Evolutionary conservation across 2,329 filamentous ascomycete genomes (phyloP).

Genomic region (Calcarisporium arbuscula): DNA sequence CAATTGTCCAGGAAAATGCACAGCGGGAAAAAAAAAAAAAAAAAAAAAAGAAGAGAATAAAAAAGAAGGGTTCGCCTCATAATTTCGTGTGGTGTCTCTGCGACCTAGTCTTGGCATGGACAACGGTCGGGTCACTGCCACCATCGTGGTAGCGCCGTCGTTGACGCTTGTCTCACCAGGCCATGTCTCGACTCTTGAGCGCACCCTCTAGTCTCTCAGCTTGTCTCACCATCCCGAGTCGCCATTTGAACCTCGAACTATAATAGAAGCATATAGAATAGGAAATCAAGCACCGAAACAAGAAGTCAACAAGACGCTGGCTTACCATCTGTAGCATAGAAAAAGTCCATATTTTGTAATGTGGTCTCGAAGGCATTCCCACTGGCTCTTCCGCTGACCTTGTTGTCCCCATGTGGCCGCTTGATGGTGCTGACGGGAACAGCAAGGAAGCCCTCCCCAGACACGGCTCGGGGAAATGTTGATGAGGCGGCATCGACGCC

Average conservation of each 20-base stretch:
- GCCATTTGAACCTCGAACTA: too few species aligned
- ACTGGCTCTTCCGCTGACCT: constrained; percentile 16
- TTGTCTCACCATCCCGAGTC: too few species aligned
- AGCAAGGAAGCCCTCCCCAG: constrained; percentile 30
- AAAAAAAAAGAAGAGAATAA: not conserved
- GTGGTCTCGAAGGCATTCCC: constrained; percentile 21
- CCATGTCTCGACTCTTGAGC: too few species aligned
- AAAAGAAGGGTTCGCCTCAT: not conserved
- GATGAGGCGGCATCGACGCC: constrained; percentile 3
- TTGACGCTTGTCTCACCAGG: too few species aligned
- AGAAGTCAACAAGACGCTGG: too few species aligned
- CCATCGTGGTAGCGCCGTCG: too few species aligned
- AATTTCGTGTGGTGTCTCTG: too few species aligned
- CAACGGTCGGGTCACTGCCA: too few species aligned
- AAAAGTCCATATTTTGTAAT: constrained; percentile 30
- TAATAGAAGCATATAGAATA: too few species aligned
- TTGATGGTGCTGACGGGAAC: constrained; percentile 27
- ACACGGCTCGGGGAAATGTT: constrained; percentile 21
- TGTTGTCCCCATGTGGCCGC: constrained; percentile 10
- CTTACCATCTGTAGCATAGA: constrained; percentile 33
- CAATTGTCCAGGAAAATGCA: not conserved
- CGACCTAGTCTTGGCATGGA: too few species aligned
- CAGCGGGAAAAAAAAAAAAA: not conserved
- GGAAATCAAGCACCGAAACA: too few species aligned
- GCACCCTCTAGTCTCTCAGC: too few species aligned